A percentile compares a stretch with the other conserved stretches of the same genome.
Conservation (phyloP, 495 filamentous ascomycete genomes). For the Podospora didyma region DNA sequence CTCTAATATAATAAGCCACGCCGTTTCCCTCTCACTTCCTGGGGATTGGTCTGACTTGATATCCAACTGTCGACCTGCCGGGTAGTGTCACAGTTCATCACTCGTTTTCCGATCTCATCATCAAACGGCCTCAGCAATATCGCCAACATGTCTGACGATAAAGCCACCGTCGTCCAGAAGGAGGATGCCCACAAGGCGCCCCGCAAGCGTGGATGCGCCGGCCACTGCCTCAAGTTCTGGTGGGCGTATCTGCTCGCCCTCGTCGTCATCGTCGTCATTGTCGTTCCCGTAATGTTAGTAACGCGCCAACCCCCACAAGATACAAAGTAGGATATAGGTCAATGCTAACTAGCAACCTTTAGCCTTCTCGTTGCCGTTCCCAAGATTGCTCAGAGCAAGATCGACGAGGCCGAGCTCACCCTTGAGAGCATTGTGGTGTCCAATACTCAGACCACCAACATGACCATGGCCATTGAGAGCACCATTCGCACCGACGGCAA, state of each 20-base stretch:
- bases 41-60: neutral
- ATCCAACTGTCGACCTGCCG: neutral
- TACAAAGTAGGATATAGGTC: neutral
- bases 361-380: slow-evolving; percentile 73
- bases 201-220: slow-evolving; percentile 24
- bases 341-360: slow-evolving; percentile 5
- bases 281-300: slow-evolving; percentile 66
- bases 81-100: neutral
- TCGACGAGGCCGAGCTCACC: slow-evolving; percentile 60
- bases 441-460: slow-evolving; percentile 52
- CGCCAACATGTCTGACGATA: slow-evolving; percentile 17
- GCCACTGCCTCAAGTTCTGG: slow-evolving; percentile 59
- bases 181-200: slow-evolving; percentile 22
- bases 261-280: slow-evolving; percentile 53
- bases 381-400: slow-evolving; percentile 63
- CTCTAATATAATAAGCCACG: neutral
- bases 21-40: neutral
- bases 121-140: slow-evolving; percentile 12
- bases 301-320: neutral
- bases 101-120: neutral
- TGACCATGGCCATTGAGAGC: slow-evolving; percentile 55
- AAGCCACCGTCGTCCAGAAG: slow-evolving; percentile 18
- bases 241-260: slow-evolving; percentile 65
- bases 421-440: slow-evolving; percentile 56
- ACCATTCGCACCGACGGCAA: slow-evolving; percentile 50